A percentile compares a stretch with the other conserved stretches of the same genome.
These are phyloP conservation scores for Linanthus parryae DNA, from an alignment of 148 eudicot genomes.

Conservation along the genomic window DNA sequence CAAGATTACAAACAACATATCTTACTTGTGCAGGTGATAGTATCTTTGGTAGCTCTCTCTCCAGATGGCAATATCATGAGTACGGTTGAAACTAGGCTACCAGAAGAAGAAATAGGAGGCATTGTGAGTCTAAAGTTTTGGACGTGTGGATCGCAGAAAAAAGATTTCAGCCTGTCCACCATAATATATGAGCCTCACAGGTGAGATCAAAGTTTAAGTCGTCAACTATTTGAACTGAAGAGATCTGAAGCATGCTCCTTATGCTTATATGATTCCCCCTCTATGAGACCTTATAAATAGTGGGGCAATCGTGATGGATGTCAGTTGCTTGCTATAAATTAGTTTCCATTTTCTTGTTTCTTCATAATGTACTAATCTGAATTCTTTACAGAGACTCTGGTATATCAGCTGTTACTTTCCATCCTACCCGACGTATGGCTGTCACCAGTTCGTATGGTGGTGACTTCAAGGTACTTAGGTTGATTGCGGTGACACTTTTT, in stretches of 20 bases:
- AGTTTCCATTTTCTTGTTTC: too few relatives aligned
- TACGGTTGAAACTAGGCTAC: slow-evolving; percentile 76
- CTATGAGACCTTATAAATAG: not conserved
- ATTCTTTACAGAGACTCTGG: slow-evolving; percentile 55
- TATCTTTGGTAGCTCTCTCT: slow-evolving; percentile 70
- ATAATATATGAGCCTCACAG: slow-evolving; percentile 95
- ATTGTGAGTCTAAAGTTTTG: slow-evolving; percentile 84
- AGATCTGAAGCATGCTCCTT: not conserved
- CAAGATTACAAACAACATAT: not conserved
- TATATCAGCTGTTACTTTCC: slow-evolving; percentile 71
- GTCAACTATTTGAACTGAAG: not conserved
- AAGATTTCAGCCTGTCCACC: slow-evolving; percentile 72
- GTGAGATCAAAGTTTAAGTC: too few relatives aligned
- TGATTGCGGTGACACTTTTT: not conserved
- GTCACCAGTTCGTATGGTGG: slow-evolving; percentile 80
- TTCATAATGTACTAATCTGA: not conserved
- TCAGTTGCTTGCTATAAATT: slow-evolving; percentile 3
- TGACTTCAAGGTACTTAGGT: slow-evolving; percentile 68
- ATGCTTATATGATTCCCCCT: not conserved
- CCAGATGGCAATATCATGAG: slow-evolving; percentile 74
- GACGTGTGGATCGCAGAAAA: slow-evolving; percentile 49
- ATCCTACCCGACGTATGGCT: slow-evolving; percentile 59
- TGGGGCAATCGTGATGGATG: not conserved
- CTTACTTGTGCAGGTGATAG: slow-evolving; percentile 47
- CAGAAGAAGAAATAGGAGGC: slow-evolving; percentile 95